Evolutionary conservation across 257 asterid genomes (phyloP), one percentile per base, ranked within the genome.

Genomic region (Jasminum sambac): DNA sequence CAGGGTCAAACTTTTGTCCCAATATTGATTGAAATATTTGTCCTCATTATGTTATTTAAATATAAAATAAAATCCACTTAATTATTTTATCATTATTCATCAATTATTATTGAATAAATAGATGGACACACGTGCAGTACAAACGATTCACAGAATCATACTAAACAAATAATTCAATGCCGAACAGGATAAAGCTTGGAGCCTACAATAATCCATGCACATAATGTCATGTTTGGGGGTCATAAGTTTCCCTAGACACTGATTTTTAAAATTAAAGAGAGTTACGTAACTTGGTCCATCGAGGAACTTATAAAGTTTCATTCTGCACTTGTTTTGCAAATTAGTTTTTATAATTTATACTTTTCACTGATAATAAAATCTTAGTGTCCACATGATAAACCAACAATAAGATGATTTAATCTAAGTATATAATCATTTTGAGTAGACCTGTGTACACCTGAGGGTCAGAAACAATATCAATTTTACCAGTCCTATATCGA

Each of bases 51-150:
- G 62, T 79, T 30, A 30, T 50, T 39, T 67, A 66, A 73, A 77
- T n/a, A n/a, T n/a, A n/a, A n/a, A n/a, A n/a, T n/a, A 77, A 71
- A 79, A 70, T 68, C 74, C 81, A 72, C 62, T 80, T 76, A 77
- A 83, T 78, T 76, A 63, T 76, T 79, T 73, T 44, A 34, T 60
- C 63, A 74, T 64, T 61, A 69, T 66, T 65, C 67, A 63, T 48
- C 79, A 80, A 82, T 78, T 76, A 82, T 78, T 76, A 84, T 85
- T 85, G 77, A 71, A 79, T 68, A 66, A 66, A 75, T 71, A 69
- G 52, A 62, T 11, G 79, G 76, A 74, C 82, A 76, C 91, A 77
- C 81, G 82, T 81, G 91, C 85, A 69, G 9, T 66, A 68, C 78
- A 63, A 69, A 67, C 69, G 67, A 74, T 55, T 63, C 79, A 74